Base-by-base conservation (phyloP, 257 asterid genomes). In the Solanum virginianum region DNA sequence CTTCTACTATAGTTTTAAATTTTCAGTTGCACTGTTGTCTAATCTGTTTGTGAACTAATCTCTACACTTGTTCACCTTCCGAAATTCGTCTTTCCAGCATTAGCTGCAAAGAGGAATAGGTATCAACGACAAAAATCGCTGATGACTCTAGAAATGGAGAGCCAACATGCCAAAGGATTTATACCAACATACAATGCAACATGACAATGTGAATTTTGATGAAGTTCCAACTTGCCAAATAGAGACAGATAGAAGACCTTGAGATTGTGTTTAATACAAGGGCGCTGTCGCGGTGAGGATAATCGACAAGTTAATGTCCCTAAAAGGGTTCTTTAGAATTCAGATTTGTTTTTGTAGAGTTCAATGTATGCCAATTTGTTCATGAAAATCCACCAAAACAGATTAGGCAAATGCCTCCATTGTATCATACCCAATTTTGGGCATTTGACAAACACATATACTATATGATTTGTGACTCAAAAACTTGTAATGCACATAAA, bases 131-230 rank as follows among this genome's bases (percentile, higher is more conserved):
- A 95, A 82, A 97, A 97, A 80, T 95, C 99, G 1, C 84, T 95
- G 91, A 91, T 92, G 94, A 87, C 92, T 62, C 94, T 97, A 32
- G 99, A 97, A 90, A 93, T 97, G 98, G 99, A 97, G 90, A 95
- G 98, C 92, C 99, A 95, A 71, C 99, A 97, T 77, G 98, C 99
- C 69, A 97, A 97, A 90, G 98, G 99, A 86, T 92, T 92, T 85
- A 92, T 94, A 81, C 99, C 99, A 5, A 89, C 94, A 26, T 92
- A 94, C 89, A 90, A 86, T 45, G 90, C 92, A 53, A 93, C 86
- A 84, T 93, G 93, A 93, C 82, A 74, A 66, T 82, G 65, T 57
- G 49, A 41, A 29, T 88, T 75, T 88, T 59, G 89, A 86, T 47
- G 22, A 71, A 83, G 59, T 36, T 43, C 88, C 88, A 57, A 41